Evolutionary conservation across 1,139 yeast species (phyloP), one percentile per base, ranked within the genome.

Genomic region (Geotrichum australiense): DNA sequence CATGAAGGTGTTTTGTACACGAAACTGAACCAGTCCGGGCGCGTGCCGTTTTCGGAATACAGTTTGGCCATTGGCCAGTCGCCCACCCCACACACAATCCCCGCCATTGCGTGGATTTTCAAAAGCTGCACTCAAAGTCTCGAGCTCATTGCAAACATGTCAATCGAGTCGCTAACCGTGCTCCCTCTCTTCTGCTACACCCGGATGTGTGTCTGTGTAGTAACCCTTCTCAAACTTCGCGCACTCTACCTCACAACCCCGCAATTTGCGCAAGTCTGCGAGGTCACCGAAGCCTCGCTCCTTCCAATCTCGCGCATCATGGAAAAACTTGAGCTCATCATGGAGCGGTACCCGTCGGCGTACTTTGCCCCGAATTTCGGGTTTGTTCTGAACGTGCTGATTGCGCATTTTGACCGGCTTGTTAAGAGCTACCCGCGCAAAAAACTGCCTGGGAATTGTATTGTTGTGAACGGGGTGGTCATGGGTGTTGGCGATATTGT

Each of bases 141-240:
- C 5, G 48, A 53, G 21, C 24, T 42, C 8, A 49, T 51, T 27
- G 39, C 44, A 12, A 31, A 29, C 20, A 34, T 47, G 18, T 36
- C 39, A n/a, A 43, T 40, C 3, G 45, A 41, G 20, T 47, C 47
- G 16, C 37, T 80, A 31, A 73, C 80, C 0, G 61, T 69, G 2
- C 64, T 78, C 36, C 94, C 93, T 3, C 64, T 80, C 45, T 70
- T 78, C 47, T 75, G 76, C 50, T 73, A 74, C 41, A 71, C 86
- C 1, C 65, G 94, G 52, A 63, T 83, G 41, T 71, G 81, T 37
- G 81, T 80, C 54, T 78, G 85, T 2, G 76, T 78, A 0, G 84
- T 86, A 10, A 74, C 78, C 69, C 61, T 80, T 14, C 62, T 80
- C 42, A 68, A 84, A 48, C 62, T 79, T 37, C 61, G 86, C 30